These are phyloP conservation scores for Nakazawaea wickerhamii DNA, from an alignment of 805 yeast species.

Conservation along the genomic window DNA sequence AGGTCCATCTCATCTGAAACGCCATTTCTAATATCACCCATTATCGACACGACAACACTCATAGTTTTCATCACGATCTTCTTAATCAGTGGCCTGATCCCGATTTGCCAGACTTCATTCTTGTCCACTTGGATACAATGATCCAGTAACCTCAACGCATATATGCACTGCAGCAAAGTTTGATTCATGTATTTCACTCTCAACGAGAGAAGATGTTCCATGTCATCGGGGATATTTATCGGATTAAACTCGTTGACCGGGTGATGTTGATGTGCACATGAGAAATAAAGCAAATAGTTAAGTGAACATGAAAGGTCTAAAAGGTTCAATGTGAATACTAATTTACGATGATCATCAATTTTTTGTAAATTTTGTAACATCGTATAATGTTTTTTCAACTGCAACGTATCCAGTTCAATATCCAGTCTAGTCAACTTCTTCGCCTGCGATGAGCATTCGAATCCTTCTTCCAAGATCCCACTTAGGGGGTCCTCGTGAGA, in stretches of 20 bases:
- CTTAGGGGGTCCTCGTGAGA: neutral
- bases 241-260: conserved; percentile 1
- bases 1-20: neutral
- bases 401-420: conserved; percentile 2
- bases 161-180: conserved; percentile 1
- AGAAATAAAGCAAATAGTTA: conserved; percentile 6
- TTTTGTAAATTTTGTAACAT: no score
- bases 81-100: conserved; percentile 3
- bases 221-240: neutral
- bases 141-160: conserved; percentile 6
- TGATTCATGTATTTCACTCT: conserved; percentile 1
- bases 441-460: conserved; percentile 5
- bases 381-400: neutral
- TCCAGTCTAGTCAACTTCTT: conserved; percentile 6
- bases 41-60: neutral
- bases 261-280: conserved; percentile 5
- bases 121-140: conserved; percentile 4
- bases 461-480: neutral
- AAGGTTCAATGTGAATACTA: conserved; percentile 1
- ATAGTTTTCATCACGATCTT: conserved; percentile 4
- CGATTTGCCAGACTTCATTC: conserved; percentile 4
- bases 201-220: neutral
- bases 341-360: conserved; percentile 1
- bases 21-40: neutral
- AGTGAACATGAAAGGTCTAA: conserved; percentile 4